phyloP scores from a whole-genome alignment of 2,329 filamentous ascomycete genomes.

The Pestalotiopsis fici region DNA sequence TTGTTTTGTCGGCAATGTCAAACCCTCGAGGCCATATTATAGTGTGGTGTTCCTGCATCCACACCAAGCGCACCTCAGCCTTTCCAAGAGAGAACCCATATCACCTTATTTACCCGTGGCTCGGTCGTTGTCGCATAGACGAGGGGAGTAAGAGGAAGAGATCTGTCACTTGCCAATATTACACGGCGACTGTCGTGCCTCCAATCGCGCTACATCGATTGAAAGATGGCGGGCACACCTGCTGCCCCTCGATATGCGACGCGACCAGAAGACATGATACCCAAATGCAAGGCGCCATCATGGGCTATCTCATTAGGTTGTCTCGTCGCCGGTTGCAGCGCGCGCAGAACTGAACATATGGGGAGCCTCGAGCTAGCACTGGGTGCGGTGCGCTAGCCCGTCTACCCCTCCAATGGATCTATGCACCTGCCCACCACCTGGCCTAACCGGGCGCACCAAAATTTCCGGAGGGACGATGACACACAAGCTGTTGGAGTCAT shows the following conservation, averaged over 20 bases:
- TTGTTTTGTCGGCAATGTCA: neutral
- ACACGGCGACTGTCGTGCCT: neutral
- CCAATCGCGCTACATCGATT: neutral
- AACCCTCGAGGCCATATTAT: neutral
- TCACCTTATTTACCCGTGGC: neutral
- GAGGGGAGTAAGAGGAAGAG: neutral
- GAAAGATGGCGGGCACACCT: neutral
- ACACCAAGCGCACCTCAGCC: neutral
- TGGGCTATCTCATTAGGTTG: neutral
- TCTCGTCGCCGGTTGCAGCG: neutral
- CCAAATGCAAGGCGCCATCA: neutral
- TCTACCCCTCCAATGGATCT: neutral
- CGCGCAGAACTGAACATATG: neutral
- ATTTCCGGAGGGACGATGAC: constrained; percentile 3
- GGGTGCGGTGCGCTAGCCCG: neutral
- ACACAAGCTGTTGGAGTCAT: constrained; percentile 1
- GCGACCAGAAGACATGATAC: neutral
- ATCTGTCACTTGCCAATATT: neutral
- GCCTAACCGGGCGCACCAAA: neutral
- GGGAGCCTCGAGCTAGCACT: neutral
- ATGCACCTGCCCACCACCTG: constrained; percentile 2
- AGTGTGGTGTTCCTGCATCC: neutral
- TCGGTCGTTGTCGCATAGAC: neutral
- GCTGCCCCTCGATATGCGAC: neutral
- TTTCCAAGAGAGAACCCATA: neutral